Evolutionary conservation across 192 early-diverging fungal species (phyloP), one percentile per base, ranked within the genome.

Genomic region (Oehlia diaphana): DNA sequence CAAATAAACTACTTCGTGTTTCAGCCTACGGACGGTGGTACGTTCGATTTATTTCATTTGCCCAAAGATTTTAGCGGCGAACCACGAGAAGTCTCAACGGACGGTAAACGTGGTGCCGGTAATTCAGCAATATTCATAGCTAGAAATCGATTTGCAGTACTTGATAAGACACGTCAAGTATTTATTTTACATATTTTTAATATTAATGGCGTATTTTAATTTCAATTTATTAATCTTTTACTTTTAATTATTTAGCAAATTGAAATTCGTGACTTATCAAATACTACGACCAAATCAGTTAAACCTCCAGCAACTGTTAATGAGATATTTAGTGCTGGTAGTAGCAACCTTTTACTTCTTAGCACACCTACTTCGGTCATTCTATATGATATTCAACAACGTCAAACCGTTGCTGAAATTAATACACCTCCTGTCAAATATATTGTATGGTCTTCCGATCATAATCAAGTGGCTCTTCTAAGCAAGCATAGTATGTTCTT

Each of bases 81-180:
- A 33, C 82, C 88, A 0, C 88, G 90, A 2, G 93, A 94, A 78
- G 84, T 84, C 1, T 67, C 85, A 7, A 84, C 82, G 76, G 89
- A 97, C 63, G 87, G 89, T 33, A 95, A 94, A 80, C 92, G 93
- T 74, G 98, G 96, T 10, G 74, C 86, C 2, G 97, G 96, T 0
- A 85, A 91, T 26, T 89, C 95, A 16, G 96, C 96, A 12, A 89
- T 98, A 68, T 99, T 95, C 87, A 95, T 97, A 72, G 96, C 95
- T 31, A 94, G 98, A 79, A 99, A 99, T 81, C 91, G 98, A 28
- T 98, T 97, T 89, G 98, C 97, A 19, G 97, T 98, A 7, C 86
- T 98, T 58, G 96, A 98, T 83, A 96, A 95, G 80, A 83, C 88
- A 12, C 89, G 85, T 69, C 93, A 94, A 81, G 82, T 79, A 79